phyloP scores from a whole-genome alignment of 257 asterid genomes.

The Anisodus acutangulus region DNA sequence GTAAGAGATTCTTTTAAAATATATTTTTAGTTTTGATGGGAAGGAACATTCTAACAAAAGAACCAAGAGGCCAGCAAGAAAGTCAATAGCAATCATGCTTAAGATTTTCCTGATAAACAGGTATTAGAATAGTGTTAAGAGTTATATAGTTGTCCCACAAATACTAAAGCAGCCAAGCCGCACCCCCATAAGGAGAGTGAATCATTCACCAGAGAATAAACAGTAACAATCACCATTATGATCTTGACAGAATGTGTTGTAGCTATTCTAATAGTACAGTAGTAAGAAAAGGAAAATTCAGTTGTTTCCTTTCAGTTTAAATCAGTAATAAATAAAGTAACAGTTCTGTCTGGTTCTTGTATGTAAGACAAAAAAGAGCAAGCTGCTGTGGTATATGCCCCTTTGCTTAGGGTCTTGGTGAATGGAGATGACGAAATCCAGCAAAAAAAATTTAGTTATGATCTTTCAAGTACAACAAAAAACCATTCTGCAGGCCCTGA shows the following conservation, averaged over 20 bases:
- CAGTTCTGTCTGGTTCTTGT: constrained; percentile 4
- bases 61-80: background rate
- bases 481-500: background rate
- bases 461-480: background rate
- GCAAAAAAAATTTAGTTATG: background rate
- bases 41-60: background rate
- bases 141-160: background rate
- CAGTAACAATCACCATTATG: background rate
- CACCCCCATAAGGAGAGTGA: background rate
- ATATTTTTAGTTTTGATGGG: background rate
- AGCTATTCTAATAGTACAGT: background rate
- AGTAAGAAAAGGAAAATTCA: background rate
- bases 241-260: constrained; percentile 7
- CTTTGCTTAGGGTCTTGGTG: background rate
- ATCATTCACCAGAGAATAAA: background rate
- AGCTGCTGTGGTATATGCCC: background rate
- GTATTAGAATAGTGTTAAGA: background rate
- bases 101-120: background rate
- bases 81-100: background rate
- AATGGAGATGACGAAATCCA: background rate
- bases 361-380: background rate
- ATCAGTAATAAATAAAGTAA: background rate
- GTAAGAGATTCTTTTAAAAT: too few species aligned
- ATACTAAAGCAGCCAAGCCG: background rate
- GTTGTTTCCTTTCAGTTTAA: background rate